A percentile compares a stretch with the other conserved stretches of the same genome.
Conservation (phyloP, 2,329 filamentous ascomycete species). For the Aspergillus intermedius region DNA sequence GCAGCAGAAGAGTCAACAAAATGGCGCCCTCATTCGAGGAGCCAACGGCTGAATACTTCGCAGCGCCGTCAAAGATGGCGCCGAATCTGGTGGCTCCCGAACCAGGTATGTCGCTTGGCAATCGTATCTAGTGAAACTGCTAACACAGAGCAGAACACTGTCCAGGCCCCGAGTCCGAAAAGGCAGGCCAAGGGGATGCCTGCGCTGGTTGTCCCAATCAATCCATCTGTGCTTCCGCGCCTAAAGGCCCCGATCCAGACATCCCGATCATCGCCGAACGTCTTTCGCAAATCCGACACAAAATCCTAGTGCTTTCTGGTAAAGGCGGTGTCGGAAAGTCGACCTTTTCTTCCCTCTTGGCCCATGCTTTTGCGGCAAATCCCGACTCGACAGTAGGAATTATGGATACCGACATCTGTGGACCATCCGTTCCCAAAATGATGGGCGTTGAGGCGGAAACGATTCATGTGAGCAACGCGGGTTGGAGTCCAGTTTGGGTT, state of each 20-base stretch:
- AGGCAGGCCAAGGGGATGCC: conserved; percentile 62
- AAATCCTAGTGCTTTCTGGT: conserved; percentile 84
- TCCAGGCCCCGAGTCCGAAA: conserved; percentile 61
- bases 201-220: conserved; percentile 96
- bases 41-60: conserved; percentile 63
- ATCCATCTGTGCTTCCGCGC: conserved; percentile 84
- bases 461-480: conserved; percentile 79
- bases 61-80: conserved; percentile 68
- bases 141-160: conserved; percentile 63
- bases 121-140: neutral
- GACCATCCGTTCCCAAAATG: conserved; percentile 96
- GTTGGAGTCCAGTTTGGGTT: conserved; percentile 95
- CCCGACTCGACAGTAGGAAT: conserved; percentile 75
- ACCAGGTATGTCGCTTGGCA: conserved; percentile 48
- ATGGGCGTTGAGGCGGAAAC: conserved; percentile 93
- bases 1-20: conserved; percentile 2
- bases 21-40: conserved; percentile 83
- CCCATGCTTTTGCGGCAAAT: conserved; percentile 81
- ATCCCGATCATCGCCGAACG: conserved; percentile 81
- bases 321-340: conserved; percentile 97
- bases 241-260: conserved; percentile 93
- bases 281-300: conserved; percentile 75
- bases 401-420: conserved; percentile 98
- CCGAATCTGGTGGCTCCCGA: conserved; percentile 88
- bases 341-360: conserved; percentile 82